Evolutionary conservation across 768 basidiomycete genomes (phyloP), one percentile per base, ranked within the genome.

Genomic region (Mycena indigotica): DNA sequence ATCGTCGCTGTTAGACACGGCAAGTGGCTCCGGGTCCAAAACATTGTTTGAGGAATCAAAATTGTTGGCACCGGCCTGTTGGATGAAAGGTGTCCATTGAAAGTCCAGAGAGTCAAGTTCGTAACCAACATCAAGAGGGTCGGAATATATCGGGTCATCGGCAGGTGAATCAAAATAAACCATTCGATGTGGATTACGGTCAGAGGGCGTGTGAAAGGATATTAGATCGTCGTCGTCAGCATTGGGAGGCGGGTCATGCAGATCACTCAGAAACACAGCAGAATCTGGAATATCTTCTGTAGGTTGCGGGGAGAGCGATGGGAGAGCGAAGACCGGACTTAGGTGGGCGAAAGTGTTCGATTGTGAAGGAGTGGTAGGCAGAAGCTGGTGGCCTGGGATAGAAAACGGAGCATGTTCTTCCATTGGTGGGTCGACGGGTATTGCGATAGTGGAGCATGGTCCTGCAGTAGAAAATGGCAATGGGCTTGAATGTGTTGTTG

Each of bases 181-280:
- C 16, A 73, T 67, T 23, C 60, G 71, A 46, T 72, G 70, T 39
- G 65, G 62, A 66, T 50, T 63, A 55, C 69, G 73, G 28, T 63
- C 72, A 32, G 82, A 82, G 24, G 82, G 82, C 32, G 85, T 84
- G n/a, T n/a, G n/a, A n/a, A n/a, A n/a, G n/a, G n/a, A n/a, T n/a
- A n/a, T n/a, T n/a, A n/a, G n/a, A n/a, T n/a, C n/a, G n/a, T n/a
- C n/a, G n/a, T n/a, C n/a, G n/a, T n/a, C n/a, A n/a, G n/a, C n/a
- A n/a, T n/a, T n/a, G n/a, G 40, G 41, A 13, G 41, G 41, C 6
- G 23, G 6, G 41, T 44, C 41, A 6, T 44, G 15, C 12, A 44
- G 23, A 21, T 44, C 41, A 8, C 41, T 23, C 15, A 44, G 12
- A 44, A 16, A 44, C 6, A 8, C 12, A 16, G 41, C n/a, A 21